These are phyloP conservation scores for Ceratocystis ficicola DNA, from an alignment of 2,329 filamentous ascomycete genomes.

Conservation along the genomic window DNA sequence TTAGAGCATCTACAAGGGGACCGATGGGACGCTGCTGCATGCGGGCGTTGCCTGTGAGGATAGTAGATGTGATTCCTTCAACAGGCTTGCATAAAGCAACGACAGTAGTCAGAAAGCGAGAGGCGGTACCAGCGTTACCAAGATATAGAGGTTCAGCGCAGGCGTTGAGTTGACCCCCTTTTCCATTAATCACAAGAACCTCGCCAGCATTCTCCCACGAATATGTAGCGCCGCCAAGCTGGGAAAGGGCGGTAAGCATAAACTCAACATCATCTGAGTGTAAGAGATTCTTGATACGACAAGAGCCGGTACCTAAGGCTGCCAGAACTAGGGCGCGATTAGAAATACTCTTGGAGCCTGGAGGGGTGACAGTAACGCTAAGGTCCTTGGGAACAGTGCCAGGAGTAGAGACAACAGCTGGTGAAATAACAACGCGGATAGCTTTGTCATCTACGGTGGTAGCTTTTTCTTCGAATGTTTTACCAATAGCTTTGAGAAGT, in stretches of 20 bases:
- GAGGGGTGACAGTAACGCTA: conserved; percentile 67
- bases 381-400: conserved; percentile 51
- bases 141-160: conserved; percentile 71
- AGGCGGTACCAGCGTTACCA: conserved; percentile 92
- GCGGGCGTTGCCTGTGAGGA: conserved; percentile 83
- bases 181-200: conserved; percentile 76
- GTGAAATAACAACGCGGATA: conserved; percentile 71
- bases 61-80: conserved; percentile 48
- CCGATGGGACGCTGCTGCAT: conserved; percentile 97
- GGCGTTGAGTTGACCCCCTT: conserved; percentile 72
- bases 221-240: conserved; percentile 76
- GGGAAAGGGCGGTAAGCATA: conserved; percentile 85
- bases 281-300: conserved; percentile 79
- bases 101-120: conserved; percentile 86
- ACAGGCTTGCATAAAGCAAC: conserved; percentile 66
- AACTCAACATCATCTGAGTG: conserved; percentile 96
- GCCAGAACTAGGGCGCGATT: conserved; percentile 91
- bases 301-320: conserved; percentile 73
- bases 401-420: conserved; percentile 61
- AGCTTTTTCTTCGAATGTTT: conserved; percentile 74
- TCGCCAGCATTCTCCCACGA: conserved; percentile 93
- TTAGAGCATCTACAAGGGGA: conserved; percentile 79
- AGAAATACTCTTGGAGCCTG: conserved; percentile 94
- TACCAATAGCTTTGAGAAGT: conserved; percentile 77
- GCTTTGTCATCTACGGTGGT: conserved; percentile 78